Evolutionary conservation across 2,329 filamentous ascomycete species (phyloP).

Genomic region (Trichoderma asperellum): DNA sequence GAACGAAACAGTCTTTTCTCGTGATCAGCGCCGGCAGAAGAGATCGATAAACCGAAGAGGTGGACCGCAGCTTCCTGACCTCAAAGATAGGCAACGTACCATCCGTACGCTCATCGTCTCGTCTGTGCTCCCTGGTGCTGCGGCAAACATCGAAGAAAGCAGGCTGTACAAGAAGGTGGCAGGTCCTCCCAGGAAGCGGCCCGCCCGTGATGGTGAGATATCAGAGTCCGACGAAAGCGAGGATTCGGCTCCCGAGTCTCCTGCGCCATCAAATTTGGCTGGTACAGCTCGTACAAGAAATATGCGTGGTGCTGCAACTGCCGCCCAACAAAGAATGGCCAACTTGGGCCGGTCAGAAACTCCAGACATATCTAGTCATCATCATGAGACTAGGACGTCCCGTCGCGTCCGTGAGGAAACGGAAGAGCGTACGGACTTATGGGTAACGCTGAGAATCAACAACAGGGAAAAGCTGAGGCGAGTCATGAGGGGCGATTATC

Average conservation of each 20-base stretch:
- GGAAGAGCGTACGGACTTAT: slow-evolving; percentile 69
- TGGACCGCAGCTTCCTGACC: slow-evolving; percentile 89
- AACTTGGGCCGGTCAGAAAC: slow-evolving; percentile 84
- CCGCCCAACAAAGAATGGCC: slow-evolving; percentile 85
- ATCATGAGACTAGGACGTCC: slow-evolving; percentile 73
- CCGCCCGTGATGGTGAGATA: slow-evolving; percentile 64
- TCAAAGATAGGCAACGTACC: slow-evolving; percentile 91
- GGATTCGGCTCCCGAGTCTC: slow-evolving; percentile 84
- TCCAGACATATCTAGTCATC: slow-evolving; percentile 73
- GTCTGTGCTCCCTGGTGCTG: slow-evolving; percentile 87
- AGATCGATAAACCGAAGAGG: slow-evolving; percentile 91
- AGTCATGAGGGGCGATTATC: slow-evolving; percentile 59
- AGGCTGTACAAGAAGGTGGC: slow-evolving; percentile 81
- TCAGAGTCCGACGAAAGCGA: slow-evolving; percentile 94
- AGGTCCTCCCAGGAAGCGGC: slow-evolving; percentile 61
- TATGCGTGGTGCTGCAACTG: slow-evolving; percentile 85
- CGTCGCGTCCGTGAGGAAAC: slow-evolving; percentile 75
- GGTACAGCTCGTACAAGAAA: slow-evolving; percentile 85
- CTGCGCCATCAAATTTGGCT: slow-evolving; percentile 71
- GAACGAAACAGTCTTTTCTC: slow-evolving; percentile 88
- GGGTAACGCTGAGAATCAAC: slow-evolving; percentile 76
- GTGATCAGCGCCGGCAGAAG: slow-evolving; percentile 93
- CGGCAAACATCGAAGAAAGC: slow-evolving; percentile 77
- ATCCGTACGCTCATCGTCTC: slow-evolving; percentile 92
- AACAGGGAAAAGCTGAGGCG: slow-evolving; percentile 71